phyloP scores from a whole-genome alignment of 805 yeast species.

The Wickerhamomyces tratensis region DNA sequence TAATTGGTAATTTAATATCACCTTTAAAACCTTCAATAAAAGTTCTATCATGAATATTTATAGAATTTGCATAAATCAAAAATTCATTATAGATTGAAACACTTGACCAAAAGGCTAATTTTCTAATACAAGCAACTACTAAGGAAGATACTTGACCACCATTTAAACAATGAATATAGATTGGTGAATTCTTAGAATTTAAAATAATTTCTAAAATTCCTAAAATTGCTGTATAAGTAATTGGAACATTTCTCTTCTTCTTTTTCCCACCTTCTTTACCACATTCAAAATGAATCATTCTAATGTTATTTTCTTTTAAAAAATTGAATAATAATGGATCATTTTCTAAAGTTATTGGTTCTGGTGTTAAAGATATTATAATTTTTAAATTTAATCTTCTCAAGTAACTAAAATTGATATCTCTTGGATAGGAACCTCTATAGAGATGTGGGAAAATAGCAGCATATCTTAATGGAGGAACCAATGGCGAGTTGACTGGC shows the following conservation, averaged over 20 bases:
- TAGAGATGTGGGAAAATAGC: slow-evolving; percentile 60
- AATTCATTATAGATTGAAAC: slow-evolving; percentile 85
- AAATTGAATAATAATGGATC: slow-evolving; percentile 45
- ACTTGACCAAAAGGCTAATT: slow-evolving; percentile 79
- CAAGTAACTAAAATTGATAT: slow-evolving; percentile 60
- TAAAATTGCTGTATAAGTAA: slow-evolving; percentile 53
- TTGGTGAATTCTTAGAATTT: slow-evolving; percentile 52
- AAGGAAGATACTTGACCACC: slow-evolving; percentile 85
- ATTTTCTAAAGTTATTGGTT: slow-evolving; percentile 45
- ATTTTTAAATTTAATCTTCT: slow-evolving; percentile 56
- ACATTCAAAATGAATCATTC: slow-evolving; percentile 57
- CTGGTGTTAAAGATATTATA: slow-evolving; percentile 73
- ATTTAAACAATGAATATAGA: slow-evolving; percentile 78
- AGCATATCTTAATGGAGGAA: slow-evolving; percentile 76
- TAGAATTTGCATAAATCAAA: slow-evolving; percentile 61
- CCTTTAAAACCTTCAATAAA: slow-evolving; percentile 78
- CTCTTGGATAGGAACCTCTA: slow-evolving; percentile 84
- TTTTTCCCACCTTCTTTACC: slow-evolving; percentile 53
- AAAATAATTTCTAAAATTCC: slow-evolving; percentile 53
- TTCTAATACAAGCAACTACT: slow-evolving; percentile 78
- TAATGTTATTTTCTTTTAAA: slow-evolving; percentile 44
- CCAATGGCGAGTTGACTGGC: slow-evolving; percentile 18
- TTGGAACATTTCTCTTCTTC: slow-evolving; percentile 76
- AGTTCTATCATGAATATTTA: slow-evolving; percentile 72
- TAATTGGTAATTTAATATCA: slow-evolving; percentile 42